Percentiles rank a stretch among this genome's conserved stretches.
These are phyloP conservation scores for Salvia miltiorrhiza DNA, from an alignment of 257 asterid genomes.

Conservation along the genomic window DNA sequence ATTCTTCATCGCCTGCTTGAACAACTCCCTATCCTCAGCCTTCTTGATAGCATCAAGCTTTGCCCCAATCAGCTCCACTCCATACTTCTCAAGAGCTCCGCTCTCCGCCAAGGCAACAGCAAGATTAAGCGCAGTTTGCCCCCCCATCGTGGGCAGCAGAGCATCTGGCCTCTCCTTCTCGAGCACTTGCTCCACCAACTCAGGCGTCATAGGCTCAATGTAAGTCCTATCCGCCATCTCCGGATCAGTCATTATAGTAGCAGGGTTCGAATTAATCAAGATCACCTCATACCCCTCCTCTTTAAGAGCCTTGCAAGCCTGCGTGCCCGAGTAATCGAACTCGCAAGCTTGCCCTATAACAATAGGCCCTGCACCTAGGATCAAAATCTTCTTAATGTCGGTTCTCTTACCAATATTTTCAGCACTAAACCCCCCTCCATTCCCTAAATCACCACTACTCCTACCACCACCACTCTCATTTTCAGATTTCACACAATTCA, in stretches of 20 bases:
- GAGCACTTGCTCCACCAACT: slow-evolving; percentile 89
- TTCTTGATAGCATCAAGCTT: slow-evolving; percentile 93
- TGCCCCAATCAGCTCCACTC: slow-evolving; percentile 95
- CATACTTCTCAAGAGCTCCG: slow-evolving; percentile 92
- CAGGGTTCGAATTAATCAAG: slow-evolving; percentile 90
- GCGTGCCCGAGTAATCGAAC: slow-evolving; percentile 97
- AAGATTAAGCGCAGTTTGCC: slow-evolving; percentile 95
- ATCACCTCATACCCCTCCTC: slow-evolving; percentile 97
- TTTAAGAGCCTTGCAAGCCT: slow-evolving; percentile 95
- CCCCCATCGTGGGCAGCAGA: slow-evolving; percentile 95
- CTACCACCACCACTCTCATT: slow-evolving; percentile 29
- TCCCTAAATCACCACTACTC: slow-evolving; percentile 16
- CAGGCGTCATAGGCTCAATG: slow-evolving; percentile 97
- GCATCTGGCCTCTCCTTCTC: slow-evolving; percentile 97
- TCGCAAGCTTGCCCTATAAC: slow-evolving; percentile 98
- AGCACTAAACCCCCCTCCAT: slow-evolving; percentile 27
- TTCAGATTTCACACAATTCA: slow-evolving; percentile 34
- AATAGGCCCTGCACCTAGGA: slow-evolving; percentile 96
- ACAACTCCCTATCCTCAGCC: slow-evolving; percentile 95
- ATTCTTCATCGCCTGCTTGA: slow-evolving; percentile 88
- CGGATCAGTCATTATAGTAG: slow-evolving; percentile 97
- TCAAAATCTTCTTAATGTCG: slow-evolving; percentile 85
- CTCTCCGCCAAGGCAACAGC: slow-evolving; percentile 93
- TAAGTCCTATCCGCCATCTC: slow-evolving; percentile 89
- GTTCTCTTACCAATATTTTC: slow-evolving; percentile 59